Evolutionary conservation across 2,329 filamentous ascomycete genomes (phyloP), one percentile per base, ranked within the genome.

Genomic region (Ophiostoma tasmaniense): DNA sequence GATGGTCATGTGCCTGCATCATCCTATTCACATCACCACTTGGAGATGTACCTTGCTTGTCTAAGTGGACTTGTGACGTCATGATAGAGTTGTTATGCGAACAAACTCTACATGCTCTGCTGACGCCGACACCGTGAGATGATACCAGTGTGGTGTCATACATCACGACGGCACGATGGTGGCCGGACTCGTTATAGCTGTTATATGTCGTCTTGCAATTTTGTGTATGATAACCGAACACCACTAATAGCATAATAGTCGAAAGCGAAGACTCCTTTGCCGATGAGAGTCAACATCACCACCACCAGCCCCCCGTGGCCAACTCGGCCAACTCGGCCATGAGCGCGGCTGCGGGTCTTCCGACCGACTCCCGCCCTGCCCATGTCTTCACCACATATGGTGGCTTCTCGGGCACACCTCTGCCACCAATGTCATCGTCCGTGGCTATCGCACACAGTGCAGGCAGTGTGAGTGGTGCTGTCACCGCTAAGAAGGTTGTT

Each of bases 361-460:
- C 1, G 50, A 87, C 64, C 71, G 90, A 93, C 75, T 84, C 90
- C 71, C 89, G 91, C 73, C 89, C 89, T 69, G 81, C 87, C 59
- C 91, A 95, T 71, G 88, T 89, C 73, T 96, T 95, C 79, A 83
- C 86, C 66, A 85, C 85, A 65, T 92, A 93, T 75, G 83, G 80
- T 68, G 79, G 83, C 37, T 92, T 89, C 68, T 82, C 81, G 67
- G 84, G 85, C 75, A 80, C 87, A 64, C 69, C 71, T 3, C 61
- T 73, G 65, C 80, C 82, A 70, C 80, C 84, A 71, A 83, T 82
- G 67, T 80, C 80, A 71, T 83, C 83, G 68, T 84, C 88, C 25
- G 89, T 94, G 82, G 86, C 90, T 66, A 82, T 86, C 66, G 84
- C 91, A 42, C 85, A 86, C 71, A 84, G 86, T 68, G 37, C 64